Percentiles rank a stretch among this genome's conserved stretches.
phyloP scores from a whole-genome alignment of 352 stramenopile genomes.

The Hyaloperonospora arabidopsidis region DNA sequence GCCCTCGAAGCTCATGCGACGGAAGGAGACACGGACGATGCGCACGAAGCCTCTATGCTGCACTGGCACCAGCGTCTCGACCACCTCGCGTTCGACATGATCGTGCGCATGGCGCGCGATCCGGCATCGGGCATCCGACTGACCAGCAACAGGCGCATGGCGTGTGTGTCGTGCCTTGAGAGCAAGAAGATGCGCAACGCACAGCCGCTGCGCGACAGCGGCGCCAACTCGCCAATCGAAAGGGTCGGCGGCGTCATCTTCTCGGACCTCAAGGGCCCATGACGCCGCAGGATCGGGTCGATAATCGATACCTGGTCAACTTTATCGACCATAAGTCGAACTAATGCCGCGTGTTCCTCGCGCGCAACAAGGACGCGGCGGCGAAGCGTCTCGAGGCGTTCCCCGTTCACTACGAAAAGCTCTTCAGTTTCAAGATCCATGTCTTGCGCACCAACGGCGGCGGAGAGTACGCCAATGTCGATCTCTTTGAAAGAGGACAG shows the following conservation, averaged over 20 bases:
- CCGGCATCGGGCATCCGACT: neutral
- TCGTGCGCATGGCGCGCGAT: neutral
- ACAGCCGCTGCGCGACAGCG: neutral
- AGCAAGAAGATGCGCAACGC: neutral
- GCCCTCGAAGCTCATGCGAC: too few species aligned
- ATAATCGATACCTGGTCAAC: neutral
- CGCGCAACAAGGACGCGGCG: neutral
- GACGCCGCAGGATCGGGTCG: too few species aligned
- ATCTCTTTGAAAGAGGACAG: constrained; percentile 15
- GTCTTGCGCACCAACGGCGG: constrained; percentile 17
- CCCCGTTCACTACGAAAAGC: constrained; percentile 10
- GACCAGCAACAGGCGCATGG: neutral
- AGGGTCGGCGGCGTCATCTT: too few species aligned
- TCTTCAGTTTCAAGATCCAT: constrained; percentile 7
- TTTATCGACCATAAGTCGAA: neutral
- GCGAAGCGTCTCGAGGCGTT: constrained; percentile 5
- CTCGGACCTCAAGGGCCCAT: too few species aligned
- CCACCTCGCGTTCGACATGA: neutral
- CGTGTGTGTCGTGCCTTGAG: neutral
- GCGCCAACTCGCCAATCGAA: neutral
- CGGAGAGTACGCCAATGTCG: constrained; percentile 22
- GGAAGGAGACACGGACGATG: too few species aligned
- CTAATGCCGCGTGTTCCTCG: neutral
- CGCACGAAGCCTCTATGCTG: neutral
- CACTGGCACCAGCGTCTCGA: neutral